phyloP scores from a whole-genome alignment of 169 alveolate genomes.

The Plasmodium coatneyi region DNA sequence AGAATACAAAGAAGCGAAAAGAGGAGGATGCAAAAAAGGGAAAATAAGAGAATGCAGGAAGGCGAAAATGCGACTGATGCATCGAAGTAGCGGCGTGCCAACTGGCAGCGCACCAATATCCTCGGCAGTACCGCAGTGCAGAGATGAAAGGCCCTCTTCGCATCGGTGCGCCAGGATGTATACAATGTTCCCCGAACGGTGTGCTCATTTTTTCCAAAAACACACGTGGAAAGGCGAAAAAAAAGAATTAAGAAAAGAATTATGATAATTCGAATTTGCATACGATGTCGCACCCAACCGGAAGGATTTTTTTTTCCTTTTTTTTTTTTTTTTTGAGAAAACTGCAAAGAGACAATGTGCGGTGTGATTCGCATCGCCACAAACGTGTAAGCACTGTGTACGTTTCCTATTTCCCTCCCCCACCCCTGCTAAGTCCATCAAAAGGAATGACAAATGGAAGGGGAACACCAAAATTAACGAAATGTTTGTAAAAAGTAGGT shows the following conservation, averaged over 20 bases:
- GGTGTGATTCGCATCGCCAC: background rate
- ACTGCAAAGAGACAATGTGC: conserved; percentile 7
- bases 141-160: background rate
- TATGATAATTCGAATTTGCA: background rate
- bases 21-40: background rate
- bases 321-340: background rate
- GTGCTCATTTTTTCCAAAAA: background rate
- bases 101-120: background rate
- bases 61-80: background rate
- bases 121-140: background rate
- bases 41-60: background rate
- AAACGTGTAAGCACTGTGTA: background rate
- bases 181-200: background rate
- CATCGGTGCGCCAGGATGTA: background rate
- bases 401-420: background rate
- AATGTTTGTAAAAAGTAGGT: background rate
- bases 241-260: background rate
- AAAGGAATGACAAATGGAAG: background rate
- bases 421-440: background rate
- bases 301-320: background rate
- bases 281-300: background rate
- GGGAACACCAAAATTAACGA: background rate
- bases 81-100: background rate
- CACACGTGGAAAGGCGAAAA: background rate
- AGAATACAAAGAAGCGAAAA: background rate